Evolutionary conservation across 805 yeast species (phyloP).

Genomic region (Candida ulmi): DNA sequence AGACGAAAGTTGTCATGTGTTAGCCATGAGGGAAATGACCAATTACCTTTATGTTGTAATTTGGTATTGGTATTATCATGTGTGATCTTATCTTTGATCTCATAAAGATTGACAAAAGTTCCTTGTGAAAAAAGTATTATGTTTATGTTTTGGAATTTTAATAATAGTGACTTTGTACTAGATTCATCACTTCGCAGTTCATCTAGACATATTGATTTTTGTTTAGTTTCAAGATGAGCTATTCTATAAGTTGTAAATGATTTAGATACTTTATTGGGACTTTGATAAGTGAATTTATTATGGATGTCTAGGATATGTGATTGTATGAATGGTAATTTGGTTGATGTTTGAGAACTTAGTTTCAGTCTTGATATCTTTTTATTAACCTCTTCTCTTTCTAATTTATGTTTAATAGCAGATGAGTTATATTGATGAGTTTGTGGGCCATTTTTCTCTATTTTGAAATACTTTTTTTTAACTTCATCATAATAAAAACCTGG

Average conservation of each 20-base stretch:
- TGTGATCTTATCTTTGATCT: too few species aligned
- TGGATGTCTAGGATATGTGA: neutral
- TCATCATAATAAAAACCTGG: conserved; percentile 23
- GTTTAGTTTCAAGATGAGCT: neutral
- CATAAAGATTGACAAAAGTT: too few species aligned
- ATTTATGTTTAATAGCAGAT: conserved; percentile 6
- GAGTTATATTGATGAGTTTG: conserved; percentile 11
- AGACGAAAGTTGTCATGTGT: too few species aligned
- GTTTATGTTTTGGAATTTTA: too few species aligned
- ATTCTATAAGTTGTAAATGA: neutral
- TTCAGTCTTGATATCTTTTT: conserved; percentile 5
- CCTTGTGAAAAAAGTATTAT: too few species aligned
- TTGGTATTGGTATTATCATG: too few species aligned
- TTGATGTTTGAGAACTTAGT: neutral
- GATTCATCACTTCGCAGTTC: neutral
- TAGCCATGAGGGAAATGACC: too few species aligned
- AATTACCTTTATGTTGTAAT: too few species aligned
- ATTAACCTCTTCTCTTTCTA: conserved; percentile 7
- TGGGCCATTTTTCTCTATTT: conserved; percentile 14
- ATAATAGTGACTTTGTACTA: too few species aligned
- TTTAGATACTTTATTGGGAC: neutral
- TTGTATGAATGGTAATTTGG: conserved; percentile 1
- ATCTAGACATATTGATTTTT: neutral
- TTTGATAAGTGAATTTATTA: neutral
- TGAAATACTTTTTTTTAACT: conserved; percentile 21